Conservation (phyloP, 2,329 filamentous ascomycete species). For the Beauveria medogensis region DNA sequence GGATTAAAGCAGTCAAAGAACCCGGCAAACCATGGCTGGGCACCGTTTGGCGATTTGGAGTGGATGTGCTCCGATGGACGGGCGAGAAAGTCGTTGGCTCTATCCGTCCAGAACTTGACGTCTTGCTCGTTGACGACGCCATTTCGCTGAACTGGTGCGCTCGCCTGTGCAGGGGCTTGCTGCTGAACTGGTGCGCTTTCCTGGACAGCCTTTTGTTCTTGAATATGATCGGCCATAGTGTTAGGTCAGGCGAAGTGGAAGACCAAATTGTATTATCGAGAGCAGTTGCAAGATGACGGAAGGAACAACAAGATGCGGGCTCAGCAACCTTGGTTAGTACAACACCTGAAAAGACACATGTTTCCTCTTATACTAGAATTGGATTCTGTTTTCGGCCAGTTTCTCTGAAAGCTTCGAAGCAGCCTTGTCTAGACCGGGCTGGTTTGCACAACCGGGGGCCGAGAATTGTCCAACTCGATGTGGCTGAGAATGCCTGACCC, state of each 20-base stretch:
- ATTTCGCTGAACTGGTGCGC: not conserved
- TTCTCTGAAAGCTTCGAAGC: not conserved
- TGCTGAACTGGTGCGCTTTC: not conserved
- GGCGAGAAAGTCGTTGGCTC: conserved; percentile 35
- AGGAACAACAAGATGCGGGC: not conserved
- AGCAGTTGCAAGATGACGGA: not conserved
- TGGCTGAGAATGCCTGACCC: not conserved
- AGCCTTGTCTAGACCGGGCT: conserved; percentile 7
- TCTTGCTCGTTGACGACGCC: conserved; percentile 35
- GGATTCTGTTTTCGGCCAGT: not conserved
- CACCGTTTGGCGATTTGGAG: conserved; percentile 29
- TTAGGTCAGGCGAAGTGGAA: not conserved
- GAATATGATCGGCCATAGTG: not conserved
- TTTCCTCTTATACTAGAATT: not conserved
- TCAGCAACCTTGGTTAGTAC: not conserved
- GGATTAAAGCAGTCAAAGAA: conserved; percentile 39
- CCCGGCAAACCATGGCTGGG: conserved; percentile 30
- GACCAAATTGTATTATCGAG: not conserved
- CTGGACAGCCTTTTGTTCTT: not conserved
- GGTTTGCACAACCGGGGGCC: conserved; percentile 3
- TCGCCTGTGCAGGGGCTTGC: not conserved
- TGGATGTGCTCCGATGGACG: conserved; percentile 34
- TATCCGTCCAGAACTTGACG: conserved; percentile 35
- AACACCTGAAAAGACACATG: not conserved
- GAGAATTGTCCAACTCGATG: not conserved